Base-by-base conservation (phyloP, 495 filamentous ascomycete genomes). In the Rostrohypoxylon terebratum region DNA sequence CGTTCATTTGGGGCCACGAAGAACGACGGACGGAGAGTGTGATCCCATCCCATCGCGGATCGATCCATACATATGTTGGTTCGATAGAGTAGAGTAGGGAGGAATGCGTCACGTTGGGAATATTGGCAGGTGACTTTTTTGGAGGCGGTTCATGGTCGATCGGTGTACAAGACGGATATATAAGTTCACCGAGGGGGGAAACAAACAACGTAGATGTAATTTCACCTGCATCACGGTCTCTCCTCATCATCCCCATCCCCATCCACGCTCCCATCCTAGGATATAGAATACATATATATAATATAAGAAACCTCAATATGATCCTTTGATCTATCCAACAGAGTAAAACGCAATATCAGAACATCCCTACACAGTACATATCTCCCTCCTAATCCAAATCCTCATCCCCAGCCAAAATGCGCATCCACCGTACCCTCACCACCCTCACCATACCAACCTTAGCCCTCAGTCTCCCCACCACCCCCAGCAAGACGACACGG, bases 391-490 rank as follows among this genome's bases (percentile, higher is more conserved):
- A 54, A 21, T 14, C 18, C 18, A 54, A 21, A 6, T 21, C 18
- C 18, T 5, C 21, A 10, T 21, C 16, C 38, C 18, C 20, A 60
- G 16, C 44, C 64, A 69, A 55, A 18, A 73, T 73, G 71, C 71
- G n/a, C n/a, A 31, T 34, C 25, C 16, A 33, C 13, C 66, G 62
- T 28, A 59, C 69, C 61, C 66, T 73, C 66, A 61, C 66, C 10
- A 40, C 66, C 61, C 60, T 73, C 40, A 23, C 66, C 54, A 11
- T 58, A 1, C 48, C 71, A 14, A 38, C 10, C 54, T n/a, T 14
- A n/a, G 66, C 48, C 1, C 36, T 69, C 34, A 34, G 50, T 8
- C 71, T 66, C 25, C 70, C 70, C 14, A 65, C 70, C 11, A 73
- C 21, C 45, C 38, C 62, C 7, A 47, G 11, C 13, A 54, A 54